Conservation (phyloP, 2,329 filamentous ascomycete genomes). For the Chalara sp. region DNA sequence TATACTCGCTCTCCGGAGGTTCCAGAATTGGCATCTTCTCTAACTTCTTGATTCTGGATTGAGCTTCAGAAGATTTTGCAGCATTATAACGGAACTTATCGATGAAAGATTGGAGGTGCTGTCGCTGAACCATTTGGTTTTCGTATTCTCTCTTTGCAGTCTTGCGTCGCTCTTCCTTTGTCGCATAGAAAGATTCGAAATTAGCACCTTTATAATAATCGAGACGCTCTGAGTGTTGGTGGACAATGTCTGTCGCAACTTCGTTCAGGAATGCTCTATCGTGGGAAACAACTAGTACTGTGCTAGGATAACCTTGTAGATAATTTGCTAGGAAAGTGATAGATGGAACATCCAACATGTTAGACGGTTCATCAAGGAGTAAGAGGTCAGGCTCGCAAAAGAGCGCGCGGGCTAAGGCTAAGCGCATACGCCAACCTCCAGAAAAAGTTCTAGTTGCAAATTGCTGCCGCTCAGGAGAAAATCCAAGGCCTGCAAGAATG, state of each 20-base stretch:
- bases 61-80: constrained; percentile 95
- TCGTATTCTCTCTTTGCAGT: constrained; percentile 96
- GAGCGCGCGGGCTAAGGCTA: constrained; percentile 86
- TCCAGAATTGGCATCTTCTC: constrained; percentile 94
- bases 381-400: constrained; percentile 97
- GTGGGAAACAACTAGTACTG: constrained; percentile 93
- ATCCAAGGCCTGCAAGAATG: constrained; percentile 93
- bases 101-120: constrained; percentile 95
- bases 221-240: constrained; percentile 92
- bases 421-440: constrained; percentile 98
- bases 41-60: constrained; percentile 97
- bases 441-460: constrained; percentile 96
- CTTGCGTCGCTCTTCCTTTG: constrained; percentile 94
- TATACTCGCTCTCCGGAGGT: constrained; percentile 87
- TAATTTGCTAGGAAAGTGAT: constrained; percentile 98
- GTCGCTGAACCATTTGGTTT: constrained; percentile 91
- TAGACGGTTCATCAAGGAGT: constrained; percentile 96
- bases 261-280: constrained; percentile 98
- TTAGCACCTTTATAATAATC: constrained; percentile 99
- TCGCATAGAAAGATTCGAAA: constrained; percentile 96
- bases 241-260: constrained; percentile 97
- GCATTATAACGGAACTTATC: constrained; percentile 99
- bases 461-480: constrained; percentile 88
- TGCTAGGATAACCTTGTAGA: constrained; percentile 88
- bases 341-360: constrained; percentile 99